Conservation (phyloP, 2,329 filamentous ascomycete species). For the Ophiostoma sp. region DNA sequence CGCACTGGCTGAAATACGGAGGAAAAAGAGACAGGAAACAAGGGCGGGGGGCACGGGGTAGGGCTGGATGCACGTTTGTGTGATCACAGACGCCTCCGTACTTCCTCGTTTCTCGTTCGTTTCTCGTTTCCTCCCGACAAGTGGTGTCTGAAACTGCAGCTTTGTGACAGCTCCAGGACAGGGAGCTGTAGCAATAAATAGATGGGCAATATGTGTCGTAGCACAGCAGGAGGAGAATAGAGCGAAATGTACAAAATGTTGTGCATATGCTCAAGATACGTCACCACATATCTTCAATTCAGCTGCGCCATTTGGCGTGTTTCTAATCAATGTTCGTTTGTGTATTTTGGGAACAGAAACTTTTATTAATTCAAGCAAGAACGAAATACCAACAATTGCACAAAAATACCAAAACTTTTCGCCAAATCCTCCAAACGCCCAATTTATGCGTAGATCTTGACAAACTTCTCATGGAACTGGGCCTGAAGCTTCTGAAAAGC, state of each 20-base stretch:
- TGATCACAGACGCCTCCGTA: not conserved
- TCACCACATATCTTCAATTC: not conserved
- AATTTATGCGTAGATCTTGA: not conserved
- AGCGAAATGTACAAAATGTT: not conserved
- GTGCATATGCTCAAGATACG: not conserved
- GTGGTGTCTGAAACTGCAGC: not conserved
- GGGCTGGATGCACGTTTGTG: not conserved
- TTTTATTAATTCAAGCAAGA: not conserved
- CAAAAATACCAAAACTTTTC: not conserved
- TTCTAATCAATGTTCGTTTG: not conserved
- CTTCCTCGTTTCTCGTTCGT: not conserved
- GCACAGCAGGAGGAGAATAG: not conserved
- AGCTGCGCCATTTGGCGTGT: not conserved
- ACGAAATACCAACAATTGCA: not conserved
- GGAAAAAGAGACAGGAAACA: not conserved
- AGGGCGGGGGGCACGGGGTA: not conserved
- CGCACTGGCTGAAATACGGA: not conserved
- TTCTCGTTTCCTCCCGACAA: not conserved
- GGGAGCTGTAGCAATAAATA: not conserved
- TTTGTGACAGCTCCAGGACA: not conserved
- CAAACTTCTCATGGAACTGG: not conserved
- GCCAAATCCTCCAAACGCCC: not conserved
- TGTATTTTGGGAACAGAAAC: not conserved
- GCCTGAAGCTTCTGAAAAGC: not conserved
- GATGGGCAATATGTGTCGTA: not conserved